phyloP scores from a whole-genome alignment of 1,139 yeast species.

The Saccharomycopsis phalli region DNA sequence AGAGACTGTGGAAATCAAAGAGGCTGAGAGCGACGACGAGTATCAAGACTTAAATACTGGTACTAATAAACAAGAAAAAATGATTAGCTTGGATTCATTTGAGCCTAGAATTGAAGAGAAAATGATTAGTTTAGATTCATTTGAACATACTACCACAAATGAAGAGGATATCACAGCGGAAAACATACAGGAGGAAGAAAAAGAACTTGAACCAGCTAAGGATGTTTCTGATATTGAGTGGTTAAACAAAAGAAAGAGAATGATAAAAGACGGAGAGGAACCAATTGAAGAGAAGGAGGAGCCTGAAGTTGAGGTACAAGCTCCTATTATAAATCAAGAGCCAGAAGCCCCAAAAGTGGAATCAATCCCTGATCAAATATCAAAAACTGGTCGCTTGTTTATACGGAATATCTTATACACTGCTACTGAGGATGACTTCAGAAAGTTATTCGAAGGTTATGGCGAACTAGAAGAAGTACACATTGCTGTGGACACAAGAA shows the following conservation, averaged over 20 bases:
- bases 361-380: constrained; percentile 38
- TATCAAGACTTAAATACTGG: constrained; percentile 41
- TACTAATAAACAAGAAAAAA: too few relatives aligned
- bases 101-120: constrained; percentile 23
- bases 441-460: constrained; percentile 33
- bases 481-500: constrained; percentile 81
- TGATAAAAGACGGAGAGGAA: constrained; percentile 24
- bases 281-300: constrained; percentile 22
- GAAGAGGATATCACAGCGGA: constrained; percentile 24
- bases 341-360: constrained; percentile 32
- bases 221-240: constrained; percentile 77
- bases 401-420: constrained; percentile 78
- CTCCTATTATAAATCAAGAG: not conserved
- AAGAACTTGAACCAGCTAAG: constrained; percentile 32
- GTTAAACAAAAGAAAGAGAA: constrained; percentile 44
- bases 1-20: constrained; percentile 27
- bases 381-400: constrained; percentile 73
- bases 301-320: constrained; percentile 26
- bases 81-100: constrained; percentile 22
- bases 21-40: constrained; percentile 57
- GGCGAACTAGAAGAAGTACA: constrained; percentile 76
- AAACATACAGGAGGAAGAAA: not conserved
- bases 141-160: constrained; percentile 22
- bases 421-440: constrained; percentile 73
- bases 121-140: constrained; percentile 23